Conservation (phyloP, 805 yeast genomes). For the Maudiozyma bulderi region DNA sequence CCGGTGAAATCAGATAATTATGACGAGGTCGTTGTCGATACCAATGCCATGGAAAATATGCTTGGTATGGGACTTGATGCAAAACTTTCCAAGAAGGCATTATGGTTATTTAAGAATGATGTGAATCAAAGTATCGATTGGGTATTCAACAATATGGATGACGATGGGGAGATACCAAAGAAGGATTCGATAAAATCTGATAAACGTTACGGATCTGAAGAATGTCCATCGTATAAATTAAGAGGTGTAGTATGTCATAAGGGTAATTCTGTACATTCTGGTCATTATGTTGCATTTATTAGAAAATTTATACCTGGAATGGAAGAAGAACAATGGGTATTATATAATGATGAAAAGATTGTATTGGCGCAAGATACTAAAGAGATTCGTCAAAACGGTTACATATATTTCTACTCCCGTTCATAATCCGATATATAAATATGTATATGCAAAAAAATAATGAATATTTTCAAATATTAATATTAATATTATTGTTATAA, state of each 20-base stretch:
- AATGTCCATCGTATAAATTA: slow-evolving; percentile 27
- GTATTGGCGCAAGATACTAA: slow-evolving; percentile 39
- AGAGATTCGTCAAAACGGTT: slow-evolving; percentile 41
- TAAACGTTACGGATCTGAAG: slow-evolving; percentile 9
- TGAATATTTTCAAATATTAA: too few relatives aligned
- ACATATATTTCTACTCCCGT: slow-evolving; percentile 31
- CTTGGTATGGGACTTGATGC: slow-evolving; percentile 66
- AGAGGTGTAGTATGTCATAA: slow-evolving; percentile 76
- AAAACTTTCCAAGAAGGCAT: slow-evolving; percentile 62
- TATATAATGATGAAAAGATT: slow-evolving; percentile 86
- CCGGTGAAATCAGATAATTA: not conserved
- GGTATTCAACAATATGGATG: slow-evolving; percentile 78
- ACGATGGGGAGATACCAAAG: slow-evolving; percentile 44
- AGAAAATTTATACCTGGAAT: slow-evolving; percentile 33
- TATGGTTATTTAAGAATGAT: slow-evolving; percentile 48
- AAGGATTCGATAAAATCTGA: slow-evolving; percentile 1
- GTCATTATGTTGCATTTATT: slow-evolving; percentile 80
- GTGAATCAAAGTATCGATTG: slow-evolving; percentile 80
- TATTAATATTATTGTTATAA: not conserved
- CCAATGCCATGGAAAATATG: slow-evolving; percentile 20
- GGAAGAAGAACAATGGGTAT: slow-evolving; percentile 45
- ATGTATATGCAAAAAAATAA: not conserved
- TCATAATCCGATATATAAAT: not conserved
- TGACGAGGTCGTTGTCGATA: not conserved
- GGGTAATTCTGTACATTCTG: slow-evolving; percentile 82